A percentile compares a stretch with the other conserved stretches of the same genome.
Conservation (phyloP, 352 stramenopile species). For the Globisporangium ultimum region DNA sequence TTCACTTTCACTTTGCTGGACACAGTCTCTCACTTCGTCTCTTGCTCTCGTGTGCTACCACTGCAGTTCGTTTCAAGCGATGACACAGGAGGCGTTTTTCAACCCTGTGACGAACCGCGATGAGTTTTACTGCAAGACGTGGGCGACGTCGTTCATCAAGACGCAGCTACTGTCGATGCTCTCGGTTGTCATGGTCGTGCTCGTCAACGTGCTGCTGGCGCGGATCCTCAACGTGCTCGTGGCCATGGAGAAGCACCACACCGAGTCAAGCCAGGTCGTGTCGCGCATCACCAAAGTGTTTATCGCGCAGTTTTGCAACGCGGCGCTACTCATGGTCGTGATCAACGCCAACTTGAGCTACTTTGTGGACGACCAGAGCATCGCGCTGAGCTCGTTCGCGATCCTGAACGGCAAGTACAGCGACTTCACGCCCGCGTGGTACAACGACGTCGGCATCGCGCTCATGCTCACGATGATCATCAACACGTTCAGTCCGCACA, state of each 20-base stretch:
- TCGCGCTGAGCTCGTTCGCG: constrained; percentile 33
- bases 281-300: constrained; percentile 79
- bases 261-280: constrained; percentile 62
- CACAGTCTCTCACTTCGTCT: neutral
- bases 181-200: constrained; percentile 69
- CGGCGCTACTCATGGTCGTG: constrained; percentile 63
- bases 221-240: constrained; percentile 69
- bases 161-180: constrained; percentile 61
- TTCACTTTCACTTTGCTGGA: too few species aligned
- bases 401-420: constrained; percentile 73
- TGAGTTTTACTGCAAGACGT: constrained; percentile 59
- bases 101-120: constrained; percentile 30
- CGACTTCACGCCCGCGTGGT: constrained; percentile 76
- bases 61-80: constrained; percentile 47
- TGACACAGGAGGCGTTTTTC: constrained; percentile 55
- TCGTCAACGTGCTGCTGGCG: constrained; percentile 64
- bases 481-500: constrained; percentile 71
- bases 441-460: constrained; percentile 71
- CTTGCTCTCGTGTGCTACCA: neutral
- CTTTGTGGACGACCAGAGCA: constrained; percentile 35
- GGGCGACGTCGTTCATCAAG: constrained; percentile 65
- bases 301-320: constrained; percentile 81
- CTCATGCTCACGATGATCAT: constrained; percentile 85
- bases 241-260: constrained; percentile 76
- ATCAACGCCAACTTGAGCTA: constrained; percentile 82